A percentile compares a stretch with the other conserved stretches of the same genome.
These are phyloP conservation scores for Colletotrichum incanum DNA, from an alignment of 2,329 filamentous ascomycete species.

Conservation along the genomic window DNA sequence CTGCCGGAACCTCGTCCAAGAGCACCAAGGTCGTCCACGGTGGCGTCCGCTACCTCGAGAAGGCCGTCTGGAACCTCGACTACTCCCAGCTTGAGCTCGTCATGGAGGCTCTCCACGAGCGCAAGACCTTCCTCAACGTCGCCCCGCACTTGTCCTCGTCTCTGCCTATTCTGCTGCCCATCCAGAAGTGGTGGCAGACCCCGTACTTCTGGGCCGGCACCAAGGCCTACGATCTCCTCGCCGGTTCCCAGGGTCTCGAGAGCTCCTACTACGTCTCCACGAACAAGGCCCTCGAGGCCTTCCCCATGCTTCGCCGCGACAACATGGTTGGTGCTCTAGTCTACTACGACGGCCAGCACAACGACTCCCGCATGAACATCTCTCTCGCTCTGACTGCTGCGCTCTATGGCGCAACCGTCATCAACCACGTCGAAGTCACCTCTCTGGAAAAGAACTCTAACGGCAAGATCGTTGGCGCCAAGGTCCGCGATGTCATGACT, in stretches of 20 bases:
- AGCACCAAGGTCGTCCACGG: conserved; percentile 91
- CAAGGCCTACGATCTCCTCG: conserved; percentile 86
- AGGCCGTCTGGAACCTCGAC: conserved; percentile 88
- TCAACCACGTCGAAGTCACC: conserved; percentile 87
- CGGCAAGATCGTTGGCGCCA: conserved; percentile 80
- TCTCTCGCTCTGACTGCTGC: conserved; percentile 86
- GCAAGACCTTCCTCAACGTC: conserved; percentile 87
- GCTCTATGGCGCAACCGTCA: conserved; percentile 83
- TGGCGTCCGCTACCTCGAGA: conserved; percentile 88
- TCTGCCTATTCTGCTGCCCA: conserved; percentile 86
- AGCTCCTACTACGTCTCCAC: conserved; percentile 86
- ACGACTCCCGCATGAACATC: conserved; percentile 90
- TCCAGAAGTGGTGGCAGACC: conserved; percentile 88
- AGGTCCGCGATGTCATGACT: conserved; percentile 66
- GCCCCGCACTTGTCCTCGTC: conserved; percentile 86
- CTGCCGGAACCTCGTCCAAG: conserved; percentile 86
- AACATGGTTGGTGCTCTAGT: conserved; percentile 84
- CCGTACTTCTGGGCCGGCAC: conserved; percentile 81
- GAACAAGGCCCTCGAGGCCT: conserved; percentile 82
- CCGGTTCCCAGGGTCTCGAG: conserved; percentile 86
- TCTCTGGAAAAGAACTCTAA: conserved; percentile 78
- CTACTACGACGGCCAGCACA: conserved; percentile 91
- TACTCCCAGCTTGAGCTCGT: conserved; percentile 88
- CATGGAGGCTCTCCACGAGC: conserved; percentile 85
- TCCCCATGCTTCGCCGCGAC: conserved; percentile 83